Evolutionary conservation across 2,329 filamentous ascomycete genomes (phyloP).

Genomic region (Cladorrhinum sp.): DNA sequence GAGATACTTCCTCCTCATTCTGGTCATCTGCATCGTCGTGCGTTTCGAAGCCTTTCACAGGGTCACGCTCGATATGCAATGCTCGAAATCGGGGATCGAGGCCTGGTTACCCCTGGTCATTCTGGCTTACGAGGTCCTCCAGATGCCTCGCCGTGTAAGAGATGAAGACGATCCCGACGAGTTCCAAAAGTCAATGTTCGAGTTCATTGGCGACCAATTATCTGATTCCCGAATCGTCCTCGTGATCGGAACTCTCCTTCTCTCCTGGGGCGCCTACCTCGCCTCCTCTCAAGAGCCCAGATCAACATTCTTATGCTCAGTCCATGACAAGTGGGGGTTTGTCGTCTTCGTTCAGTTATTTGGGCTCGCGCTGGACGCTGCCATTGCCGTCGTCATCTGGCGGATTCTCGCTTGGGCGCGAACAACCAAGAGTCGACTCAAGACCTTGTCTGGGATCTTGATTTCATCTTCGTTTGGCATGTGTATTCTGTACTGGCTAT

Average conservation of each 20-base stretch:
- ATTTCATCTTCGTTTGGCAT: slow-evolving; percentile 39
- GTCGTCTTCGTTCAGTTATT: slow-evolving; percentile 43
- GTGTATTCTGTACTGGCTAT: slow-evolving; percentile 36
- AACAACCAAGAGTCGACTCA: slow-evolving; percentile 46
- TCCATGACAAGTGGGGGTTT: slow-evolving; percentile 38
- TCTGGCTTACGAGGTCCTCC: slow-evolving; percentile 44
- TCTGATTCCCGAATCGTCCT: slow-evolving; percentile 40
- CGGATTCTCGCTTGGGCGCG: slow-evolving; percentile 50
- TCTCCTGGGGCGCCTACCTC: slow-evolving; percentile 44
- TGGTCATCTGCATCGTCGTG: slow-evolving; percentile 44
- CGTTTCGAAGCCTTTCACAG: slow-evolving; percentile 48
- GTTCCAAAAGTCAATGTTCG: slow-evolving; percentile 43
- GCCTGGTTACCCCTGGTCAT: slow-evolving; percentile 47
- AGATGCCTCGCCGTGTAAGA: slow-evolving; percentile 28
- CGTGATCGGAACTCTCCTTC: slow-evolving; percentile 36
- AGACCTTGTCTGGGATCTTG: slow-evolving; percentile 43
- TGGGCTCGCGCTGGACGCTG: slow-evolving; percentile 45
- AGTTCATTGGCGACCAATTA: slow-evolving; percentile 49
- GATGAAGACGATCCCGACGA: slow-evolving; percentile 45
- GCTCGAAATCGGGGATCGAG: slow-evolving; percentile 49
- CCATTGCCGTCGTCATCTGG: slow-evolving; percentile 49
- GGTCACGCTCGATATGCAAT: slow-evolving; percentile 48
- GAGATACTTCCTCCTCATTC: slow-evolving; percentile 42
- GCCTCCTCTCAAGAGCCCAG: slow-evolving; percentile 36
- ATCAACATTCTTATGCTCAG: slow-evolving; percentile 54